phyloP scores from a whole-genome alignment of 768 basidiomycete genomes.

The Serendipita vermifera region DNA sequence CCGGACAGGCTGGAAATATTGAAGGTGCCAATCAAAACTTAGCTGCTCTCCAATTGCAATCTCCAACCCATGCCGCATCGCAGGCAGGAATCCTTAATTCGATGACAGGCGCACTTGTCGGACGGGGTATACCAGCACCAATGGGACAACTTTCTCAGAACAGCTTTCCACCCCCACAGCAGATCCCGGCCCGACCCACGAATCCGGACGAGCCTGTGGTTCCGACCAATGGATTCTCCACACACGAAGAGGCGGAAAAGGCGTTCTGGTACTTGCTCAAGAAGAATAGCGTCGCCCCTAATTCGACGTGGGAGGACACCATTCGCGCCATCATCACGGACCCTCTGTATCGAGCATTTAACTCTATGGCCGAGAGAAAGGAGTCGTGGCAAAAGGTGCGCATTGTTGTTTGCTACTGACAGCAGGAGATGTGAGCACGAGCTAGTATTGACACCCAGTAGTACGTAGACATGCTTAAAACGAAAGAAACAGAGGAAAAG shows the following conservation, averaged over 20 bases:
- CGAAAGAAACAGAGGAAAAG: conserved; percentile 75
- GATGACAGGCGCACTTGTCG: conserved; percentile 9
- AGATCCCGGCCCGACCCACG: conserved; percentile 59
- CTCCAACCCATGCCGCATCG: conserved; percentile 9
- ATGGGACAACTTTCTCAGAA: conserved; percentile 5
- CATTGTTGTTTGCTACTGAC: conserved; percentile 6
- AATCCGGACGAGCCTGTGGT: conserved; percentile 79
- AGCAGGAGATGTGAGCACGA: too few relatives aligned
- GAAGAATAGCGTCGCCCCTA: conserved; percentile 80
- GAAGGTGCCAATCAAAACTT: conserved; percentile 13
- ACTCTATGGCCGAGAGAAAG: conserved; percentile 90
- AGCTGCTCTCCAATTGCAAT: conserved; percentile 3
- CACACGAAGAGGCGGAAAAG: conserved; percentile 80
- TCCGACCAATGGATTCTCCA: conserved; percentile 79
- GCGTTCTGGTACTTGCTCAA: conserved; percentile 84
- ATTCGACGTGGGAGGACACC: conserved; percentile 96
- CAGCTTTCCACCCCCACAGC: conserved; percentile 21
- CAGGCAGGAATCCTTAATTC: conserved; percentile 11
- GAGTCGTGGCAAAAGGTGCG: conserved; percentile 82
- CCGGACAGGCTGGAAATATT: too few relatives aligned
- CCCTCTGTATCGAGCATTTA: conserved; percentile 88
- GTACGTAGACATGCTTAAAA: conserved; percentile 67
- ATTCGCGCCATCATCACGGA: conserved; percentile 98
- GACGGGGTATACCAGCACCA: neutral
- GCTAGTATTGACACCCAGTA: too few relatives aligned